These are phyloP conservation scores for Lentinula raphanica DNA, from an alignment of 768 basidiomycete species.

Conservation along the genomic window DNA sequence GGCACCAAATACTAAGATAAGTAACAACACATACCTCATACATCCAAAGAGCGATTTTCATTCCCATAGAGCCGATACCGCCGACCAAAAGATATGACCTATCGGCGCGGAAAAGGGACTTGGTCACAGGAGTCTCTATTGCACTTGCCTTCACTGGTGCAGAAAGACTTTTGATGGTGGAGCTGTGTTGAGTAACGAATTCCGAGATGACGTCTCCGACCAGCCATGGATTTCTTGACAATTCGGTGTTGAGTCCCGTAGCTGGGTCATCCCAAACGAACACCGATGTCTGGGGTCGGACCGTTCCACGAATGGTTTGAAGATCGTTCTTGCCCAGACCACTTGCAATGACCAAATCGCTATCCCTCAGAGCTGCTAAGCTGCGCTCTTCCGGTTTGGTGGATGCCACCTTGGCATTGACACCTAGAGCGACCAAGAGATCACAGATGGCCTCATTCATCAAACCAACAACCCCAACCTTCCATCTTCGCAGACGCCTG, in stretches of 20 bases:
- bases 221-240: not conserved
- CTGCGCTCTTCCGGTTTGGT: not conserved
- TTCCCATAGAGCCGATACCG: slow-evolving; percentile 22
- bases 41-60: slow-evolving; percentile 24
- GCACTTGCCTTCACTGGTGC: not conserved
- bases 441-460: not conserved
- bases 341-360: not conserved
- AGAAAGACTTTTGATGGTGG: not conserved
- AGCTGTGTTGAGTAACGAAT: not conserved
- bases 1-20: no score
- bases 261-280: not conserved
- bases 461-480: not conserved
- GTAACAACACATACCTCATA: slow-evolving; percentile 17
- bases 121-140: not conserved
- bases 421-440: not conserved
- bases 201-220: not conserved
- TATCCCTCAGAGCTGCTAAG: not conserved
- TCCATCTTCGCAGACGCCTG: not conserved
- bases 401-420: not conserved
- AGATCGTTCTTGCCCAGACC: not conserved
- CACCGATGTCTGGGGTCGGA: not conserved
- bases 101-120: slow-evolving; percentile 14
- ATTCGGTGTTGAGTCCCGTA: not conserved
- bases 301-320: not conserved
- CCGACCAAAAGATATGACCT: slow-evolving; percentile 24